Evolutionary conservation across 768 basidiomycete genomes (phyloP).

Genomic region (Pleurotus salmoneostramineus): DNA sequence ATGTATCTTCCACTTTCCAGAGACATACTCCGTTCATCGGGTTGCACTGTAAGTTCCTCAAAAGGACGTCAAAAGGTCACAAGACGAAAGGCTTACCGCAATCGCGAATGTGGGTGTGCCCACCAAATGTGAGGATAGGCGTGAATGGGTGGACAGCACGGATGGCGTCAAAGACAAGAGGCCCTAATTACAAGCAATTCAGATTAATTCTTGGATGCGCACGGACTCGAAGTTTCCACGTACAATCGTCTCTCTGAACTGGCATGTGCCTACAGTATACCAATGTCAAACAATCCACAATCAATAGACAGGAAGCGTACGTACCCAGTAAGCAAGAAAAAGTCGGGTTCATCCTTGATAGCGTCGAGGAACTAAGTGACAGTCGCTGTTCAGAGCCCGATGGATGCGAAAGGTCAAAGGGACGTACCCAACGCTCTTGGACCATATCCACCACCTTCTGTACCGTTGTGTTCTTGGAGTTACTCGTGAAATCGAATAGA

Average conservation of each 20-base stretch:
- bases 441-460: constrained; percentile 74
- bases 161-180: constrained; percentile 67
- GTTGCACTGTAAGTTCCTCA: constrained; percentile 36
- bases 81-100: constrained; percentile 43
- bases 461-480: constrained; percentile 71
- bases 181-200: constrained; percentile 41
- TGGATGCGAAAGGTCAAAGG: not conserved
- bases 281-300: not conserved
- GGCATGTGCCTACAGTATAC: constrained; percentile 71
- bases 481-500: constrained; percentile 71
- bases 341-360: constrained; percentile 76
- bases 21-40: constrained; percentile 71
- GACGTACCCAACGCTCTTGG: constrained; percentile 67
- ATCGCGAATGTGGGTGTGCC: constrained; percentile 78
- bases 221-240: not conserved
- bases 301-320: constrained; percentile 12
- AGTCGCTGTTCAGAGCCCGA: not conserved
- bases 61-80: not conserved
- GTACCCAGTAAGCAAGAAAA: constrained; percentile 73
- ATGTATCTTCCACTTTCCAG: constrained; percentile 86
- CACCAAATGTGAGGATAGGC: constrained; percentile 83
- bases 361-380: constrained; percentile 61
- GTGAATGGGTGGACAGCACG: constrained; percentile 68
- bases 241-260: constrained; percentile 63
- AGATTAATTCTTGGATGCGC: too few relatives aligned